Conservation (phyloP, 2,329 filamentous ascomycete species). For the Fusarium citri region DNA sequence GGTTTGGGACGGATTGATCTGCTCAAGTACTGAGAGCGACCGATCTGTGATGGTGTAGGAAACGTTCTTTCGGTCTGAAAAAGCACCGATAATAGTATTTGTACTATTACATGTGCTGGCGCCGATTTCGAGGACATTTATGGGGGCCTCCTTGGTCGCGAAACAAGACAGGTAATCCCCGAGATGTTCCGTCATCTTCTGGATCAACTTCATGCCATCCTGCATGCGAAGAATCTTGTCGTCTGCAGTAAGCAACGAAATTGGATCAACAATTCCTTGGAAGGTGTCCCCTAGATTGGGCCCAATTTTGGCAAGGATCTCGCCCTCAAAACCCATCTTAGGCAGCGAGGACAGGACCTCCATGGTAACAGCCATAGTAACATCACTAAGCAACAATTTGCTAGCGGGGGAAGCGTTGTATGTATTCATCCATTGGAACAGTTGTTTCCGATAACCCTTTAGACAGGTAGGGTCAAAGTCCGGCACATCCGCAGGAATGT, state of each 20-base stretch:
- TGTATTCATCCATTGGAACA: constrained; percentile 5
- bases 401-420: constrained; percentile 9
- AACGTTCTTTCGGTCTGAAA: background rate
- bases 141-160: background rate
- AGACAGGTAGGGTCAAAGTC: constrained; percentile 1
- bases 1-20: background rate
- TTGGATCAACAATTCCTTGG: background rate
- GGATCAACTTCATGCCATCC: background rate
- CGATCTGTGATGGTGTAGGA: constrained; percentile 9
- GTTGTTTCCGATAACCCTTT: background rate
- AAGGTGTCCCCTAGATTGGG: constrained; percentile 16
- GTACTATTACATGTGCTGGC: constrained; percentile 1
- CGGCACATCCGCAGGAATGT: constrained; percentile 17
- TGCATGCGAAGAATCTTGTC: background rate
- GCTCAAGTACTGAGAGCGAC: background rate
- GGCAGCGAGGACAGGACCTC: constrained; percentile 25
- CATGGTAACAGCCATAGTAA: constrained; percentile 22
- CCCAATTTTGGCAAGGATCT: constrained; percentile 19
- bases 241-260: background rate
- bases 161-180: constrained; percentile 5
- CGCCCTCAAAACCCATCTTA: constrained; percentile 11
- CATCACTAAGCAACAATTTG: background rate
- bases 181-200: background rate
- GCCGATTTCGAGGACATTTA: constrained; percentile 16
- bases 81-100: fast-evolving